phyloP scores from a whole-genome alignment of 495 filamentous ascomycete species.

The Xylaria acuta region DNA sequence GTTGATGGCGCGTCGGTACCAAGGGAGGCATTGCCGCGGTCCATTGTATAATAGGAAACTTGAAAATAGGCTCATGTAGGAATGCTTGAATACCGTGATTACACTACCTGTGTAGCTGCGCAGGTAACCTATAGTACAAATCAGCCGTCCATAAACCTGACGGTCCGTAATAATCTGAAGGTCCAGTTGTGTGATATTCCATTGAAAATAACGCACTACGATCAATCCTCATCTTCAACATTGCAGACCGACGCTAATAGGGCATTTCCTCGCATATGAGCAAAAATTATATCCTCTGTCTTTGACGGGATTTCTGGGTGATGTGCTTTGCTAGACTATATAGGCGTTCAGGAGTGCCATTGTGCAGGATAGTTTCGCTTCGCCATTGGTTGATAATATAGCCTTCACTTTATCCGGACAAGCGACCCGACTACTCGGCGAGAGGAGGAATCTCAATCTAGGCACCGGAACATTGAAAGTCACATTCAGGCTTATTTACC shows the following conservation, averaged over 20 bases:
- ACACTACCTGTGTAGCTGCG: too few relatives aligned
- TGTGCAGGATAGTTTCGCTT: background rate
- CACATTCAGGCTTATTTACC: slow-evolving; percentile 16
- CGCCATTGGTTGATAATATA: slow-evolving; percentile 22
- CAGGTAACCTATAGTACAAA: background rate
- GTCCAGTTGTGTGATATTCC: background rate
- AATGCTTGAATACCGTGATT: background rate
- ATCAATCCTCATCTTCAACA: background rate
- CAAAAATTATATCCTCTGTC: background rate
- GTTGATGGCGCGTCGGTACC: background rate
- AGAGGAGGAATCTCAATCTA: background rate
- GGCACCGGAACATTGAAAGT: background rate
- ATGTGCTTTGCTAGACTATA: background rate
- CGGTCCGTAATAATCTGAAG: background rate
- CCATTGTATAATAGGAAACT: background rate
- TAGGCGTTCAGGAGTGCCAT: background rate
- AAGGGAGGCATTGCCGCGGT: background rate
- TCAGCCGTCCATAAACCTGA: too few relatives aligned
- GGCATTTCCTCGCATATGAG: background rate
- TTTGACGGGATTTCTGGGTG: background rate
- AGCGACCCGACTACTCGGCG: slow-evolving; percentile 2
- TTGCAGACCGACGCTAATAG: background rate
- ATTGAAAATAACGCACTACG: background rate
- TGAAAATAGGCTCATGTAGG: background rate
- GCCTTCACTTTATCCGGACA: slow-evolving; percentile 21